Evolutionary conservation across 2,329 filamentous ascomycete genomes (phyloP), one percentile per base, ranked within the genome.

Genomic region (Xylaria sp.): DNA sequence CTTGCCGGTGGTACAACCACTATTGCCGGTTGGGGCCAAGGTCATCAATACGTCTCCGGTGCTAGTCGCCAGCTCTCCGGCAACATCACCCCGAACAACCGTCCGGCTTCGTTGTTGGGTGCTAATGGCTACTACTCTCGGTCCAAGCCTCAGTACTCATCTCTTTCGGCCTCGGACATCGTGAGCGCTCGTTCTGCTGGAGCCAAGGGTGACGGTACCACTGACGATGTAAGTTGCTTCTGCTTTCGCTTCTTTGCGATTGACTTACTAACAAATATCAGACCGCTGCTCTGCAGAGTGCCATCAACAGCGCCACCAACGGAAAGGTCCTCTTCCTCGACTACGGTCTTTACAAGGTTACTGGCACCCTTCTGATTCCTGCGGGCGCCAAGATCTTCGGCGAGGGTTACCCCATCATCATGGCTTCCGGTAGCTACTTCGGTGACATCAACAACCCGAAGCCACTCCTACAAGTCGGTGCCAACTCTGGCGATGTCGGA

Each of bases 101-200:
- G 76, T 66, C 85, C 87, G 5, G 71, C 76, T 1, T 71, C 74
- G 4, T 82, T 92, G 6, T 74, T 88, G 7, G 76, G 77, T 39
- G 67, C 71, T 37, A 71, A 69, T 11, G 72, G 76, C 4, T 87
- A 83, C 64, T 84, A 81, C 62, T 79, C 88, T 65, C 83, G 85
- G 52, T 85, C 87, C 62, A 90, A 90, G 78, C 89, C 89, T 13
- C 85, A 90, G 67, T 92, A 92, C 70, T 81, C 85, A 67, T 72
- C 74, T 34, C 71, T 85, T 4, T 71, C 81, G 1, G 79, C 79
- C 4, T 78, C 78, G 5, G 78, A 80, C 34, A 88, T 92, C 69
- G 74, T 90, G 68, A 76, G 74, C 48, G 75, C 71, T 49, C 74
- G 76, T 52, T 76, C 77, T 13, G 78, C 78, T 44, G 86, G 87